These are phyloP conservation scores for Ogataea glucozyma DNA, from an alignment of 805 yeast species.

Conservation along the genomic window DNA sequence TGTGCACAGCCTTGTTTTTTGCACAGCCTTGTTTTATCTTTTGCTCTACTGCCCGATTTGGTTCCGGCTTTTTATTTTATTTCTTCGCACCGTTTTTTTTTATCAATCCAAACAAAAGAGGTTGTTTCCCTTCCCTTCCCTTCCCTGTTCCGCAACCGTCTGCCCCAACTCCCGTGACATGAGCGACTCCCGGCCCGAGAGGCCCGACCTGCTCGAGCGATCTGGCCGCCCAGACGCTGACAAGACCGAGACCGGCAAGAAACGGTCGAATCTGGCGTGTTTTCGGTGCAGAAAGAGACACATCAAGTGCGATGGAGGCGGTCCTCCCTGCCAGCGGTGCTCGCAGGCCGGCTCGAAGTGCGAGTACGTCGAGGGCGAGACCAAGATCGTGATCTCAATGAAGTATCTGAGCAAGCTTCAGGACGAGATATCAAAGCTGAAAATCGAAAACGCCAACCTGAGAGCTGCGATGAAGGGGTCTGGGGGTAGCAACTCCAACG, in stretches of 20 bases:
- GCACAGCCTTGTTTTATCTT: too few relatives aligned
- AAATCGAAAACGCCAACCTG: slow-evolving; percentile 62
- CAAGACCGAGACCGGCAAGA: slow-evolving; percentile 13
- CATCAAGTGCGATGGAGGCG: slow-evolving; percentile 70
- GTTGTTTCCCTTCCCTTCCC: too few relatives aligned
- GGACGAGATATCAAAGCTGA: slow-evolving; percentile 63
- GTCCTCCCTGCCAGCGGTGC: slow-evolving; percentile 71
- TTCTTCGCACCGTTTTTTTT: too few relatives aligned
- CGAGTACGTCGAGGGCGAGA: slow-evolving; percentile 71
- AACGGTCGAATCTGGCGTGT: slow-evolving; percentile 43
- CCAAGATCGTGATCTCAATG: slow-evolving; percentile 71
- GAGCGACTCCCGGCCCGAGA: too few relatives aligned
- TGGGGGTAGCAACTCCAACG: background rate
- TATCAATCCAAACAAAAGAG: too few relatives aligned
- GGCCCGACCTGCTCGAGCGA: too few relatives aligned
- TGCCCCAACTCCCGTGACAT: too few relatives aligned
- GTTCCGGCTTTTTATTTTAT: too few relatives aligned
- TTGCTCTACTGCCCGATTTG: too few relatives aligned
- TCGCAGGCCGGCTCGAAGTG: slow-evolving; percentile 54
- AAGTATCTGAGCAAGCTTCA: slow-evolving; percentile 67
- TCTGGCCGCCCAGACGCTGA: too few relatives aligned
- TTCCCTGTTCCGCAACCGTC: too few relatives aligned
- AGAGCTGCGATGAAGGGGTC: slow-evolving; percentile 41
- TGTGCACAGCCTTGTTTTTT: too few relatives aligned
- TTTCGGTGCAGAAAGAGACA: slow-evolving; percentile 70